Percentiles rank a stretch among this genome's conserved stretches.
Conservation (phyloP, 345 rosid genomes). For the Durio zibethinus region DNA sequence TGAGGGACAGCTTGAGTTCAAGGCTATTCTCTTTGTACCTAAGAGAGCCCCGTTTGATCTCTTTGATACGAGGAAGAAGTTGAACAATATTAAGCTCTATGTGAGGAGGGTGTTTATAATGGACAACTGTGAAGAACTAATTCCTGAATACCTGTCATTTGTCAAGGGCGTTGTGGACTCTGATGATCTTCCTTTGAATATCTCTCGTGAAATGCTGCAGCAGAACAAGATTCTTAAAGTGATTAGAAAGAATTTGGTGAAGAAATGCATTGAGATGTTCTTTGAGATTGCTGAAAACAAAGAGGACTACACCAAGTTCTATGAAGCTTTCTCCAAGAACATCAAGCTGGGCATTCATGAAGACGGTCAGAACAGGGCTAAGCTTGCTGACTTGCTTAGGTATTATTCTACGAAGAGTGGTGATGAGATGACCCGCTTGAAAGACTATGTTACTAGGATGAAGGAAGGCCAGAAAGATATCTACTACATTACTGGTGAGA, state of each 20-base stretch:
- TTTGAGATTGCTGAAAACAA: conserved; percentile 41
- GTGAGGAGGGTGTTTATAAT: conserved; percentile 43
- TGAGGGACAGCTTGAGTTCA: conserved; percentile 44
- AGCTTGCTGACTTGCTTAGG: conserved; percentile 32
- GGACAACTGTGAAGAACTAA: conserved; percentile 50
- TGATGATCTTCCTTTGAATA: conserved; percentile 41
- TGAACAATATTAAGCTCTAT: conserved; percentile 42
- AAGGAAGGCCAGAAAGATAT: conserved; percentile 62
- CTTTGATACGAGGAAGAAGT: conserved; percentile 37
- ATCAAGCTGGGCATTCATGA: conserved; percentile 43
- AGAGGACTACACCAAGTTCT: conserved; percentile 41
- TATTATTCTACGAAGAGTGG: conserved; percentile 39
- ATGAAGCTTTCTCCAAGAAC: conserved; percentile 43
- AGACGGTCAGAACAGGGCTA: conserved; percentile 38
- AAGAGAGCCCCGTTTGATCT: conserved; percentile 42
- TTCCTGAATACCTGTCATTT: conserved; percentile 38
- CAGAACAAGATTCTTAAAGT: conserved; percentile 49
- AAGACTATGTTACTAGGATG: conserved; percentile 64
- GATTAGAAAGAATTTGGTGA: conserved; percentile 42
- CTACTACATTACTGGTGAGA: conserved; percentile 55
- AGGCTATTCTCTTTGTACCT: conserved; percentile 40
- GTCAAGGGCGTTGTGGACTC: conserved; percentile 25
- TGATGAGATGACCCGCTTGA: conserved; percentile 44
- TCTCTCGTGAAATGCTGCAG: conserved; percentile 42
- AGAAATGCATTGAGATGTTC: conserved; percentile 48